A percentile compares a stretch with the other conserved stretches of the same genome.
These are phyloP conservation scores for Boletus eberwhitei DNA, from an alignment of 768 basidiomycete species.

Conservation along the genomic window DNA sequence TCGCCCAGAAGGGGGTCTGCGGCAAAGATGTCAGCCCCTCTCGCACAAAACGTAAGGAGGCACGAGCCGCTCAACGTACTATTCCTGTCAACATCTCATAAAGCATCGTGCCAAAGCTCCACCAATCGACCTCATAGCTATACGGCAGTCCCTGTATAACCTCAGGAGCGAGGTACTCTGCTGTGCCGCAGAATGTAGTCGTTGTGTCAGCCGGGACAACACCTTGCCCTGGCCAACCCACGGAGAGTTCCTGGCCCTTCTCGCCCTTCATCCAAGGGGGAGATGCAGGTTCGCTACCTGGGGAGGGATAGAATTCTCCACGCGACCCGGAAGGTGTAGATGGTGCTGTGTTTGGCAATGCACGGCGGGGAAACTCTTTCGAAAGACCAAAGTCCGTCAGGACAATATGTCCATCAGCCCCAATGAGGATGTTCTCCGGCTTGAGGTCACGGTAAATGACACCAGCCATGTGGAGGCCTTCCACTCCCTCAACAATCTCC, in stretches of 20 bases:
- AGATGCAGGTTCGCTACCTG: slow-evolving; percentile 40
- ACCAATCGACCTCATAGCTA: slow-evolving; percentile 96
- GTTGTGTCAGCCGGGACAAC: slow-evolving; percentile 61
- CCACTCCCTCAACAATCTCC: slow-evolving; percentile 95
- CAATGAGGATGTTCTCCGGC: slow-evolving; percentile 95
- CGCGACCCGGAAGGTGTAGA: slow-evolving; percentile 54
- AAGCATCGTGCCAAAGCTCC: slow-evolving; percentile 97
- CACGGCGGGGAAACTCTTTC: slow-evolving; percentile 77
- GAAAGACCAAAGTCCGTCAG: slow-evolving; percentile 96
- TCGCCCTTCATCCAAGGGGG: slow-evolving; percentile 80
- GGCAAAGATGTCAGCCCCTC: slow-evolving; percentile 15
- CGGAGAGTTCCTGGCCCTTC: slow-evolving; percentile 47
- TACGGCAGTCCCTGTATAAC: slow-evolving; percentile 90
- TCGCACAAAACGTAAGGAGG: slow-evolving; percentile 14
- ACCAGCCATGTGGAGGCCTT: slow-evolving; percentile 89
- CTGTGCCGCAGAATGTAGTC: slow-evolving; percentile 91
- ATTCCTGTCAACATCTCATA: slow-evolving; percentile 97
- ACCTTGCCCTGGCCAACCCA: slow-evolving; percentile 56
- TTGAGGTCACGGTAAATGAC: slow-evolving; percentile 98
- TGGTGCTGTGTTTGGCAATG: slow-evolving; percentile 45
- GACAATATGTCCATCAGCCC: slow-evolving; percentile 91
- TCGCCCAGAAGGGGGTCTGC: slow-evolving; percentile 90
- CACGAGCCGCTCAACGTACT: slow-evolving; percentile 41
- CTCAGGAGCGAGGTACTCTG: slow-evolving; percentile 95
- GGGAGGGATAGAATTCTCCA: slow-evolving; percentile 53